Base-by-base conservation (phyloP, 2,329 filamentous ascomycete genomes). In the Macrophomina pseudophaseolina region DNA sequence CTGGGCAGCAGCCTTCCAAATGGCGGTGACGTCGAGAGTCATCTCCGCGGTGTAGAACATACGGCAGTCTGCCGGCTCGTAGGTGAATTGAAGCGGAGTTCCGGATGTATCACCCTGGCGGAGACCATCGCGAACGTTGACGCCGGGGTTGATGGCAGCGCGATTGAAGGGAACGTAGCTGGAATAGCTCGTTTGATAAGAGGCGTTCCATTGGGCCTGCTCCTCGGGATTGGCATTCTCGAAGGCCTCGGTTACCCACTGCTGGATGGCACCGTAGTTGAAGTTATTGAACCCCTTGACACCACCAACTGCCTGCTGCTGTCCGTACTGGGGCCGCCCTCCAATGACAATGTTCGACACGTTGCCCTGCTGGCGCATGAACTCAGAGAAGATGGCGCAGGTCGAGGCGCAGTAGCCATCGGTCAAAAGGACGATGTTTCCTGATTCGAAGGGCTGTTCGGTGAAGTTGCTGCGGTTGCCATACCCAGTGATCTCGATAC, bases 331-430 rank as follows among this genome's bases (percentile, higher is more conserved):
- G 40, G 74, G 75, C 52, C 78, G 78, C 28, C 86, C 86, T 32
- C 86, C 86, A 67, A 86, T 77, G 5, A 82, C 84, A 64, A 83
- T 80, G 4, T 81, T 84, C 75, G 83, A 83, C n/a, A 88, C 83
- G 40, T 83, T 82, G 28, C 79, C 85, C 67, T 86, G 80, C 32
- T 81, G 74, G 30, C 81, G 81, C 70, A 88, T 77, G 70, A 88
- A 81, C 69, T 88, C 84, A 11, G 81, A 80, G 68, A 87, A 86
- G 4, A 87, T 78, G 3, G 85, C 83, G 75, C 87, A 89, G 2
- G 86, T 85, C 0, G 85, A 87, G 28, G 83, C 83, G 73, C 87
- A 89, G 70, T 84, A 82, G 40, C 86, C 86, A 71, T 88, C 87
- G 62, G 84, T 83, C n/a, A 88, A 74, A 32, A 87, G 72, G 58